These are phyloP conservation scores for Globisporangium mamillatum DNA, from an alignment of 352 stramenopile species.

Conservation along the genomic window DNA sequence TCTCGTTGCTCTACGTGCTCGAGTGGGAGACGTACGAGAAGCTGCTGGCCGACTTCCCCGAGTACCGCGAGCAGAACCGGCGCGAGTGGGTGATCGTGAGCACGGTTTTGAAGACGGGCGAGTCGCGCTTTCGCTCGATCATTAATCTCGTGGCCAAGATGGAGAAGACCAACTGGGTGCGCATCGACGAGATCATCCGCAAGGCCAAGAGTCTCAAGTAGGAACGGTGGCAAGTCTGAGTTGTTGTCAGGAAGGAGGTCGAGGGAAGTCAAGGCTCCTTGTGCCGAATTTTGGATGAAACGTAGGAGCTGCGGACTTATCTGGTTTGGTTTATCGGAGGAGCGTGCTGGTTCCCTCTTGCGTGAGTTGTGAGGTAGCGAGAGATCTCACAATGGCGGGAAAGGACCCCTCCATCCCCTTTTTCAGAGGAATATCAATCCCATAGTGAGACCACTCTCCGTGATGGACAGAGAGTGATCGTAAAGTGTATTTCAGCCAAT, in stretches of 20 bases:
- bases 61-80: conserved; percentile 71
- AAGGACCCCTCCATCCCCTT: too few species aligned
- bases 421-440: too few species aligned
- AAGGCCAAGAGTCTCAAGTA: conserved; percentile 66
- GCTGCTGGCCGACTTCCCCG: conserved; percentile 62
- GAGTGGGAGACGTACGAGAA: conserved; percentile 74
- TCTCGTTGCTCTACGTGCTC: conserved; percentile 76
- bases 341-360: too few species aligned
- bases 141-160: conserved; percentile 64
- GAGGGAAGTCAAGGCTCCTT: neutral
- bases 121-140: conserved; percentile 70
- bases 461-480: too few species aligned
- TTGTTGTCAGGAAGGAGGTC: neutral
- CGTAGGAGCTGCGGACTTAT: too few species aligned
- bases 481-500: too few species aligned
- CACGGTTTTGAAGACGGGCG: conserved; percentile 50
- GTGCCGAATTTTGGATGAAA: too few species aligned
- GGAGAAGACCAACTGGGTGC: conserved; percentile 59
- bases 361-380: too few species aligned
- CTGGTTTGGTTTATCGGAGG: too few species aligned
- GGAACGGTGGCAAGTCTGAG: neutral
- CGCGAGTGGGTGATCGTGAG: conserved; percentile 75
- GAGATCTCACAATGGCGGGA: too few species aligned
- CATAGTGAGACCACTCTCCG: too few species aligned
- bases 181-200: conserved; percentile 66